phyloP scores from a whole-genome alignment of 1,284 basidiomycete genomes.

The Malassezia equina region DNA sequence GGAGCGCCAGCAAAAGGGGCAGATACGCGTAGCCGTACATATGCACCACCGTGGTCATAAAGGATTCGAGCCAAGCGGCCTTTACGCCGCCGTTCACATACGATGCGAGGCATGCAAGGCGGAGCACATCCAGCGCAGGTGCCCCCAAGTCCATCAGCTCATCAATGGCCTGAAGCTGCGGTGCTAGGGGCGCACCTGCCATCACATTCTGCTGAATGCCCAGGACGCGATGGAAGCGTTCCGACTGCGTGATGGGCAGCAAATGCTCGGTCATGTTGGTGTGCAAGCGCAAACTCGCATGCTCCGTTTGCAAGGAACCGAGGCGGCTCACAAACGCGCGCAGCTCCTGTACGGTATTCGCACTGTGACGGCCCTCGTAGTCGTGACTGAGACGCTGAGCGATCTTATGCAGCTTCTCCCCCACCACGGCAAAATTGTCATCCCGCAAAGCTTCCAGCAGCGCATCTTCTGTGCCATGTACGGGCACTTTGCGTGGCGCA shows the following conservation, averaged over 20 bases:
- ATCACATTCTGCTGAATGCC: slow-evolving; percentile 96
- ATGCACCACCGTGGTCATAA: slow-evolving; percentile 88
- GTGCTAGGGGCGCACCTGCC: slow-evolving; percentile 50
- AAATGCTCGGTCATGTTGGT: slow-evolving; percentile 86
- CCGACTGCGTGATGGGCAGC: slow-evolving; percentile 64
- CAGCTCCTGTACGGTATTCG: slow-evolving; percentile 84
- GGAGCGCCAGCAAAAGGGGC: slow-evolving; percentile 70
- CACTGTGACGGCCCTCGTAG: slow-evolving; percentile 69
- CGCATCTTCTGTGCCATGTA: slow-evolving; percentile 67
- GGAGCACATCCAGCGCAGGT: slow-evolving; percentile 50
- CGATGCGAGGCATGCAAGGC: slow-evolving; percentile 75
- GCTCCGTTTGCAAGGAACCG: slow-evolving; percentile 79
- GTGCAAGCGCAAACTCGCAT: slow-evolving; percentile 77
- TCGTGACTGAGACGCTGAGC: slow-evolving; percentile 80
- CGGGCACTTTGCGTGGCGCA: slow-evolving; percentile 58
- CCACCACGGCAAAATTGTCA: slow-evolving; percentile 86
- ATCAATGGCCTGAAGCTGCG: slow-evolving; percentile 34
- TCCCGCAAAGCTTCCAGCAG: slow-evolving; percentile 76
- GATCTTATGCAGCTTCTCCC: slow-evolving; percentile 66
- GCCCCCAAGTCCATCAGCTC: slow-evolving; percentile 34
- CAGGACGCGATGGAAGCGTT: slow-evolving; percentile 78
- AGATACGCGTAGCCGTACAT: slow-evolving; percentile 84
- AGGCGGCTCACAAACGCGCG: slow-evolving; percentile 90
- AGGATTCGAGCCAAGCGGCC: slow-evolving; percentile 68
- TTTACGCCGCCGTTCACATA: slow-evolving; percentile 78